phyloP scores from a whole-genome alignment of 768 basidiomycete species.

The Podaxis carcinomalis region DNA sequence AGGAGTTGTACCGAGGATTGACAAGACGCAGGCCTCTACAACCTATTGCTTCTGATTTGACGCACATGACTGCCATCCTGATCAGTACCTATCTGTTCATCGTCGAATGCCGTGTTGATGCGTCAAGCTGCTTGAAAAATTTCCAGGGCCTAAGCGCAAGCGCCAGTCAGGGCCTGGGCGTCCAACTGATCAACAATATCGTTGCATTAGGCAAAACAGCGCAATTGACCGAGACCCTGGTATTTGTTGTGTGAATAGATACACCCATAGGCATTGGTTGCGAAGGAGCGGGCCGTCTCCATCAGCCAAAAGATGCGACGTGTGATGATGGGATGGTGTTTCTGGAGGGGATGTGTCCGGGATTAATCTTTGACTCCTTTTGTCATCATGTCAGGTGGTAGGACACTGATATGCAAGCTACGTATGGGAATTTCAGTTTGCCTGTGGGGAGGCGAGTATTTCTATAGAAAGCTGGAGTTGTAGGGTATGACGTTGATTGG shows the following conservation, averaged over 20 bases:
- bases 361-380: not conserved
- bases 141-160: not conserved
- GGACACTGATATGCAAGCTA: not conserved
- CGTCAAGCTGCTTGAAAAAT: not conserved
- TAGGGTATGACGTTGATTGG: not conserved
- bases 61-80: too few species aligned
- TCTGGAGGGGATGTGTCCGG: not conserved
- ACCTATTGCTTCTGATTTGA: too few species aligned
- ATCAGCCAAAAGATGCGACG: constrained; percentile 2
- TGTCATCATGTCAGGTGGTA: constrained; percentile 5
- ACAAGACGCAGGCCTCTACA: not conserved
- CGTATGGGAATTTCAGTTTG: not conserved
- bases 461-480: not conserved
- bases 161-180: not conserved
- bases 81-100: too few species aligned
- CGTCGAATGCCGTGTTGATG: not conserved
- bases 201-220: not conserved
- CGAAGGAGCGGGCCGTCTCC: constrained; percentile 8
- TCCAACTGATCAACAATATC: not conserved
- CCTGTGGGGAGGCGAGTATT: not conserved
- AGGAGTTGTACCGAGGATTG: not conserved
- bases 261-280: not conserved
- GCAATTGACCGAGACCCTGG: not conserved
- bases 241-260: not conserved
- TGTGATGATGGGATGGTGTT: constrained; percentile 3